Conservation (phyloP, 164 flowering plant genomes). For the Berberis vulgaris region DNA sequence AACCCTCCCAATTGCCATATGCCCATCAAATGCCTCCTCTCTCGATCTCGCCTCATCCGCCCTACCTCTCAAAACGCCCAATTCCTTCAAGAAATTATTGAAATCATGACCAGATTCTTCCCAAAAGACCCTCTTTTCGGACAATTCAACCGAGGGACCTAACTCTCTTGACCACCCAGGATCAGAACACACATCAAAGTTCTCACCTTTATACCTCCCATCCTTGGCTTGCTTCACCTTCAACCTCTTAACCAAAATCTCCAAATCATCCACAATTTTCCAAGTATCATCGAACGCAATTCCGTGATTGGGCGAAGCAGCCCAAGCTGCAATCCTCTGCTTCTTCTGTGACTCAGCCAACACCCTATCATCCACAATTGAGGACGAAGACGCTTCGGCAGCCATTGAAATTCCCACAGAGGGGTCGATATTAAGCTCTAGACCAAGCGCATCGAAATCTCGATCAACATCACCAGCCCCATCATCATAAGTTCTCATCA, state of each 20-base stretch:
- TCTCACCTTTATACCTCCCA: conserved; percentile 63
- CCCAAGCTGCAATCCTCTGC: conserved; percentile 86
- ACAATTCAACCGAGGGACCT: conserved; percentile 62
- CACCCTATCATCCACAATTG: conserved; percentile 47
- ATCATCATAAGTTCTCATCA: conserved; percentile 88
- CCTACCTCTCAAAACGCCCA: conserved; percentile 61
- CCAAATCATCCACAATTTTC: conserved; percentile 93
- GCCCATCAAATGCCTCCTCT: conserved; percentile 92
- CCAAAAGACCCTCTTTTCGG: conserved; percentile 70
- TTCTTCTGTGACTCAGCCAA: conserved; percentile 37
- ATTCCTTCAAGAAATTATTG: conserved; percentile 60
- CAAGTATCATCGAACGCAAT: conserved; percentile 91
- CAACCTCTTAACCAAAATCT: conserved; percentile 73
- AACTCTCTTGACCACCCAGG: conserved; percentile 98
- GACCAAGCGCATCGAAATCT: conserved; percentile 81
- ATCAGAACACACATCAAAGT: conserved; percentile 76
- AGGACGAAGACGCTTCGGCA: conserved; percentile 56
- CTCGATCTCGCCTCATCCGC: conserved; percentile 81
- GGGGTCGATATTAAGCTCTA: conserved; percentile 33
- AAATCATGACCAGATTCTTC: conserved; percentile 76
- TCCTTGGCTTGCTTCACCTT: conserved; percentile 73
- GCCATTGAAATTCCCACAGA: conserved; percentile 15
- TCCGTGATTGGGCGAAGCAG: conserved; percentile 86
- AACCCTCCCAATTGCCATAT: conserved; percentile 94
- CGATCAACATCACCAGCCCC: conserved; percentile 99